phyloP scores from a whole-genome alignment of 345 rosid species.

The Arabis alpina region DNA sequence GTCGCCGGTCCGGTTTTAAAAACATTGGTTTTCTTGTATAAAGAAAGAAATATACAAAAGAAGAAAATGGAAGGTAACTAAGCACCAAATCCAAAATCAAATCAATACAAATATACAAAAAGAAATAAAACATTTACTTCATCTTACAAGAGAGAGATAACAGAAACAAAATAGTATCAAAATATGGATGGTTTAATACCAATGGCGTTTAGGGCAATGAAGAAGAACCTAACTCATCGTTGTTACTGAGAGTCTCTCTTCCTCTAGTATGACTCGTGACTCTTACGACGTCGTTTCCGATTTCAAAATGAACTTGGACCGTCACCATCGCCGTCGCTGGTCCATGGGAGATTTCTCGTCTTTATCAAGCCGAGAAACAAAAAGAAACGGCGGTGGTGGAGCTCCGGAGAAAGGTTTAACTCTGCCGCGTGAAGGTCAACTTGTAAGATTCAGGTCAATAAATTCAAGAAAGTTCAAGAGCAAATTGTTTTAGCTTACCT shows the following conservation, averaged over 20 bases:
- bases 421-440: conserved; percentile 44
- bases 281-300: conserved; percentile 41
- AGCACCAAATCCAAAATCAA: conserved; percentile 17
- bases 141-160: not conserved
- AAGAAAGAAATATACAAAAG: conserved; percentile 29
- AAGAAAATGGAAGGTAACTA: conserved; percentile 34
- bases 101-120: not conserved
- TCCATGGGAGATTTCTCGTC: conserved; percentile 58
- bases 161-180: not conserved
- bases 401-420: conserved; percentile 23
- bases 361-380: conserved; percentile 32
- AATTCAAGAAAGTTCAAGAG: not conserved
- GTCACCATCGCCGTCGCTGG: conserved; percentile 53
- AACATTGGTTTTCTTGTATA: conserved; percentile 26
- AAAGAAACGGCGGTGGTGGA: conserved; percentile 13
- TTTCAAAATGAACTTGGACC: conserved; percentile 22
- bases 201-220: conserved; percentile 64
- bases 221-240: conserved; percentile 62
- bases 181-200: conserved; percentile 87
- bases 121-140: conserved; percentile 7
- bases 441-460: conserved; percentile 54
- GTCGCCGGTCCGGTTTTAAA: no score
- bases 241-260: conserved; percentile 71
- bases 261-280: conserved; percentile 45
- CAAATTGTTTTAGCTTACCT: no score